Evolutionary conservation across 2,329 filamentous ascomycete species (phyloP).

Genomic region (Hypomyces perniciosus): DNA sequence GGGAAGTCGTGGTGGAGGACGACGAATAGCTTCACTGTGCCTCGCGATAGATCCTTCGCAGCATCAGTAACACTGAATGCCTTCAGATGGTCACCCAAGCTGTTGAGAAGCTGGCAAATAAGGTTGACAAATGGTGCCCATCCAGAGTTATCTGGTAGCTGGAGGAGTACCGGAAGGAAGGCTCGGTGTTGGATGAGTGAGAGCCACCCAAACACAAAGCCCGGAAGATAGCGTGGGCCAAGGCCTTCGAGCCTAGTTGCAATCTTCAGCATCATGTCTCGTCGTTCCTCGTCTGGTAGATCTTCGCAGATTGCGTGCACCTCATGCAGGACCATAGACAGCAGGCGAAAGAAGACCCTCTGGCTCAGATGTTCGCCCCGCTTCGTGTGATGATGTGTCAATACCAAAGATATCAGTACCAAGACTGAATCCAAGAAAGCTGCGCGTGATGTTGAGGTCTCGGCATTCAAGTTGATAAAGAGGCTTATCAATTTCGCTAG

Average conservation of each 20-base stretch:
- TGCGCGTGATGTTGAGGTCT: constrained; percentile 58
- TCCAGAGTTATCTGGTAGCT: constrained; percentile 60
- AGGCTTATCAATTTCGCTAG: constrained; percentile 73
- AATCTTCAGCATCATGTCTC: constrained; percentile 66
- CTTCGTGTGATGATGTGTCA: constrained; percentile 80
- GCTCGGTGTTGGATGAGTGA: constrained; percentile 75
- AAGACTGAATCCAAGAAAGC: constrained; percentile 73
- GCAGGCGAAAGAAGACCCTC: constrained; percentile 83
- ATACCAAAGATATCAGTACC: constrained; percentile 69
- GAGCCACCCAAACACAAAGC: constrained; percentile 82
- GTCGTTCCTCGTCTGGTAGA: constrained; percentile 53
- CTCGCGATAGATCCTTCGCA: constrained; percentile 79
- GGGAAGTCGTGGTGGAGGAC: constrained; percentile 91
- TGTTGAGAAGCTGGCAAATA: constrained; percentile 64
- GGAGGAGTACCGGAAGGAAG: constrained; percentile 74
- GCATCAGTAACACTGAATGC: constrained; percentile 60
- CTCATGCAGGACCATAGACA: constrained; percentile 76
- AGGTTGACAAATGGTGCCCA: constrained; percentile 72
- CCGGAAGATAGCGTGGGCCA: constrained; percentile 70
- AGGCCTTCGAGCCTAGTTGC: constrained; percentile 66
- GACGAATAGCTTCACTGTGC: constrained; percentile 73
- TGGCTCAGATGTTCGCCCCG: constrained; percentile 78
- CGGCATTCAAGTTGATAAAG: constrained; percentile 66
- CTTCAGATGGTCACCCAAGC: constrained; percentile 75
- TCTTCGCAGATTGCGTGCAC: constrained; percentile 55